Base-by-base conservation (phyloP, 225 moss, liverwort and hornwort genomes). In the Antitrichia curtipendula region DNA sequence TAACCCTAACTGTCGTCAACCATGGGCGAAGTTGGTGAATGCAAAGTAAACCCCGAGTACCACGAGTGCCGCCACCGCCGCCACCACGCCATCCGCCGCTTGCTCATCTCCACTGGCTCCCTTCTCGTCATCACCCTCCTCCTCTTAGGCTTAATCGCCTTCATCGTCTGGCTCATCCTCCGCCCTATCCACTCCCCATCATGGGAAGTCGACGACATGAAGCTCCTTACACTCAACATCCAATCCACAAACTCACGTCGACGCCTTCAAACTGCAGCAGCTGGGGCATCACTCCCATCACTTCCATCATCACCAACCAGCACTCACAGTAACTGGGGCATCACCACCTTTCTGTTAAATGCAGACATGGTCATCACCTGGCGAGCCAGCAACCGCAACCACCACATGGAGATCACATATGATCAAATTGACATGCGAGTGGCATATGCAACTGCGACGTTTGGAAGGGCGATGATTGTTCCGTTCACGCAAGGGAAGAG, bases 361-460 rank as follows among this genome's bases (percentile, higher is more conserved):
- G 92, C 95, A 17, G 91, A 91, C 68, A 81, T 96, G 4, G 75
- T 90, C 10, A 91, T 94, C 58, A 47, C 72, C 41, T 86, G 92
- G 12, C 80, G 87, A 29, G 91, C 92, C 15, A 75, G 82, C 58
- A 98, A 97, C 88, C 94, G 92, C 60, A 98, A 98, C 91, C 82
- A 86, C 82, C 95, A 93, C 83, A 92, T 98, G 86, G 94, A 95
- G 79, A 84, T 98, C 60, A 89, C 90, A 32, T 96, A 97, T 82
- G 97, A 97, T 45, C 66, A 41, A 57, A 91, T 97, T 22, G 91
- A 94, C 40, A 87, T 97, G 58, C 29, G 89, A 2, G 94, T 93
- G 22, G 84, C 88, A 8, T 94, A 95, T 36, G 93, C 94, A 14
- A 94, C 93, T 6, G 85, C 90, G 3, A 77, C 84, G 34, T 91